Percentiles rank a stretch among this genome's conserved stretches.
Conservation (phyloP, 2,329 filamentous ascomycete genomes). For the Decorospora gaudefroyi region DNA sequence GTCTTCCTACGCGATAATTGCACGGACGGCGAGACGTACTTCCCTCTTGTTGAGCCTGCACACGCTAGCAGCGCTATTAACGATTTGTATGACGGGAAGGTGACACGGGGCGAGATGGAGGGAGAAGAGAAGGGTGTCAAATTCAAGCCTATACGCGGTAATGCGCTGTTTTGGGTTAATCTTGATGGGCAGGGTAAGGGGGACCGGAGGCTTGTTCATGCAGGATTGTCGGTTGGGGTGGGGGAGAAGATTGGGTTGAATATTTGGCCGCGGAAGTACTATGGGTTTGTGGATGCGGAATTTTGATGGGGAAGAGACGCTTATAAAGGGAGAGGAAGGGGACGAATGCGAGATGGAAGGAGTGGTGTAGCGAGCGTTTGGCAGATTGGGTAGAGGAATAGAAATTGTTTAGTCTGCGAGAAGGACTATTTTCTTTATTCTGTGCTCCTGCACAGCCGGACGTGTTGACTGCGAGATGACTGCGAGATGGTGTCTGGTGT, state of each 20-base stretch:
- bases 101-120: slow-evolving; percentile 23
- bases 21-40: slow-evolving; percentile 31
- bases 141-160: slow-evolving; percentile 60
- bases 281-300: slow-evolving; percentile 9
- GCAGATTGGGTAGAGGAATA: too few species aligned
- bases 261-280: slow-evolving; percentile 55
- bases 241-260: slow-evolving; percentile 65
- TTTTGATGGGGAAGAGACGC: neutral
- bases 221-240: slow-evolving; percentile 58
- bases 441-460: too few species aligned
- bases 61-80: slow-evolving; percentile 7
- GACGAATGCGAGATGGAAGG: slow-evolving; percentile 20
- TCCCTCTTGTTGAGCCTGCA: slow-evolving; percentile 24
- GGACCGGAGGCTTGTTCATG: slow-evolving; percentile 56
- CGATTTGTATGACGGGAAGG: slow-evolving; percentile 17
- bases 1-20: slow-evolving; percentile 33
- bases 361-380: neutral
- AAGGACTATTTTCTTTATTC: too few species aligned
- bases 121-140: slow-evolving; percentile 45
- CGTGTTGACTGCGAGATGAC: too few species aligned
- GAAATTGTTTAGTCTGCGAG: too few species aligned
- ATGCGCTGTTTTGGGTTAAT: slow-evolving; percentile 65
- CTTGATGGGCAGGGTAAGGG: slow-evolving; percentile 52
- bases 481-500: too few species aligned
- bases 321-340: slow-evolving; percentile 4